A percentile compares a stretch with the other conserved stretches of the same genome.
phyloP scores from a whole-genome alignment of 2,329 filamentous ascomycete genomes.

The Paramyrothecium roridum region DNA sequence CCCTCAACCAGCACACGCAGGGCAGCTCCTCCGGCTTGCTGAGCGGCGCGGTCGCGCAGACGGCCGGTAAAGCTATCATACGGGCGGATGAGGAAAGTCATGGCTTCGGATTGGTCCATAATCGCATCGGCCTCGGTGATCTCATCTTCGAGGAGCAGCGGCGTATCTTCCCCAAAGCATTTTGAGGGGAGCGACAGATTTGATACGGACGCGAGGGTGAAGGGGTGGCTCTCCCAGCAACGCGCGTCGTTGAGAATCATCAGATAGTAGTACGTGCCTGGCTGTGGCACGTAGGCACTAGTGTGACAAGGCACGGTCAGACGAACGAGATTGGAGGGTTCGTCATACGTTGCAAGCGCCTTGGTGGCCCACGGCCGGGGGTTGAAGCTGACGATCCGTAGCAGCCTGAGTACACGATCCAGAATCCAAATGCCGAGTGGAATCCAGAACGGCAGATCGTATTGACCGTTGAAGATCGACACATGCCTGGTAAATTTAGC shows the following conservation, averaged over 20 bases:
- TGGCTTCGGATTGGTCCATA: slow-evolving; percentile 8
- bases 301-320: slow-evolving; percentile 31
- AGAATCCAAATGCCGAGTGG: slow-evolving; percentile 45
- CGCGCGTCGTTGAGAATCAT: slow-evolving; percentile 34
- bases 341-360: slow-evolving; percentile 30
- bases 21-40: slow-evolving; percentile 16
- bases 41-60: slow-evolving; percentile 26
- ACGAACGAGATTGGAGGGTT: slow-evolving; percentile 37
- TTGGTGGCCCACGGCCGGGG: slow-evolving; percentile 30
- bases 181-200: slow-evolving; percentile 12
- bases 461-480: slow-evolving; percentile 48
- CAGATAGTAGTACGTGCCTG: slow-evolving; percentile 44
- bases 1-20: slow-evolving; percentile 40
- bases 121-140: not conserved
- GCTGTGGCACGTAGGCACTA: slow-evolving; percentile 27
- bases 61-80: slow-evolving; percentile 41
- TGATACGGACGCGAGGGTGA: slow-evolving; percentile 36
- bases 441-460: slow-evolving; percentile 47
- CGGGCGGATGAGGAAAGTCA: slow-evolving; percentile 42
- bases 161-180: slow-evolving; percentile 24
- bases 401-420: slow-evolving; percentile 43
- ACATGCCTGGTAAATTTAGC: slow-evolving; percentile 35
- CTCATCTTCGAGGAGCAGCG: slow-evolving; percentile 21
- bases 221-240: slow-evolving; percentile 49
- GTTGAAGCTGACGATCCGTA: slow-evolving; percentile 39